Conservation (phyloP, 106 monocot genomes). For the Dioscorea zingiberensis region DNA sequence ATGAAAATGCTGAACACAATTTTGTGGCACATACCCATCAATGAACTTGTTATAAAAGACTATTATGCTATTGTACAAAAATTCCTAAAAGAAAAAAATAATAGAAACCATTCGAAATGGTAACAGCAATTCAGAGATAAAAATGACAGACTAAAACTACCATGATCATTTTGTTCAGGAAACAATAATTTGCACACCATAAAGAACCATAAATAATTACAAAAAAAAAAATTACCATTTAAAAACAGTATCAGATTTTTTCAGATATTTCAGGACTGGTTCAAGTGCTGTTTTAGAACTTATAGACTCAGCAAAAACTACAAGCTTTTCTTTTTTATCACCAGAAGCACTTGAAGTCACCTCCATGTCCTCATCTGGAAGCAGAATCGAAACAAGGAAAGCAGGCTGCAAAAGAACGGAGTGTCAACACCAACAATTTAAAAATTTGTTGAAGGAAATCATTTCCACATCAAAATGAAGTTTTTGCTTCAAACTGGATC, state of each 20-base stretch:
- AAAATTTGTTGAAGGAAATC: not conserved
- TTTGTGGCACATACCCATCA: not conserved
- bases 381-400: slow-evolving; percentile 49
- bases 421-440: not conserved
- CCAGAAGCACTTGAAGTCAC: slow-evolving; percentile 6
- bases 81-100: too few relatives aligned
- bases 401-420: slow-evolving; percentile 54
- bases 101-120: too few relatives aligned
- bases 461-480: not conserved
- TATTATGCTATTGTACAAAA: too few relatives aligned
- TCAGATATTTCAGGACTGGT: slow-evolving; percentile 34
- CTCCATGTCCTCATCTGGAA: slow-evolving; percentile 16
- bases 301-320: not conserved
- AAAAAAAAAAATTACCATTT: slow-evolving; percentile 23
- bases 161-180: too few relatives aligned
- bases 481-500: not conserved
- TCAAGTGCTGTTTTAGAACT: slow-evolving; percentile 22
- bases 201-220: too few relatives aligned
- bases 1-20: not conserved
- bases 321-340: slow-evolving; percentile 2
- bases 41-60: too few relatives aligned
- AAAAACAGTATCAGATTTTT: slow-evolving; percentile 30
- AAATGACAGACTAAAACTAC: too few relatives aligned
- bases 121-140: too few relatives aligned
- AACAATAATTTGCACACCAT: too few relatives aligned